Percentiles rank a stretch among this genome's conserved stretches.
These are phyloP conservation scores for Syncephalastrum contaminatum DNA, from an alignment of 371 early-diverging fungal genomes.

Conservation along the genomic window DNA sequence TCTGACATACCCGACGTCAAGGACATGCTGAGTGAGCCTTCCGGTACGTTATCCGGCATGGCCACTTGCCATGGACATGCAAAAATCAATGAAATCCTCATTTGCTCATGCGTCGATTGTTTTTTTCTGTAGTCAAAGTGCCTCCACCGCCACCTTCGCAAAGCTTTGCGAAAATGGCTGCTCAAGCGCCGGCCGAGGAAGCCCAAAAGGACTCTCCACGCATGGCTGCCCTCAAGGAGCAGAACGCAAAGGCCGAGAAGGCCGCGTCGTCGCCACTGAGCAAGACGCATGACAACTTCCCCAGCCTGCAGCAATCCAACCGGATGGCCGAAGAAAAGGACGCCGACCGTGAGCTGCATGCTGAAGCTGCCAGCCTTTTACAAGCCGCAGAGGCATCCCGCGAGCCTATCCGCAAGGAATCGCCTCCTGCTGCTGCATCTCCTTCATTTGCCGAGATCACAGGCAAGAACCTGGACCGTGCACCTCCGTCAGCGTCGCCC, in stretches of 20 bases:
- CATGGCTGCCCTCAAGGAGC: conserved; percentile 12
- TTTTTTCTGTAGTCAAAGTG: conserved; percentile 20
- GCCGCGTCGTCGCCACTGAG: conserved; percentile 10
- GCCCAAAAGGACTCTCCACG: conserved; percentile 16
- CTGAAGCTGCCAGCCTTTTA: conserved; percentile 30
- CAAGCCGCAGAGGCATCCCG: conserved; percentile 12
- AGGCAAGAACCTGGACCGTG: conserved; percentile 32
- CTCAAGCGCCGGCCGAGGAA: conserved; percentile 17
- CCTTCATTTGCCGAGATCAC: conserved; percentile 39
- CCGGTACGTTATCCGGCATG: conserved; percentile 9
- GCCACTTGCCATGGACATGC: no score
- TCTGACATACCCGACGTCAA: conserved; percentile 43
- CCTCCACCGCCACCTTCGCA: conserved; percentile 34
- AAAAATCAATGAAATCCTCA: neutral
- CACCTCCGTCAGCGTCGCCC: conserved; percentile 35
- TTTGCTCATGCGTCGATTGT: no score
- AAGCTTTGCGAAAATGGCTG: conserved; percentile 43
- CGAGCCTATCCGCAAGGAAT: no score
- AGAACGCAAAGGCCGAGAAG: conserved; percentile 6
- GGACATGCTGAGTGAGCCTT: conserved; percentile 35
- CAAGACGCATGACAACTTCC: conserved; percentile 35
- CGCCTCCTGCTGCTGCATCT: neutral
- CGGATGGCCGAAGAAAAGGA: conserved; percentile 21
- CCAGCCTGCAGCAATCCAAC: conserved; percentile 31
- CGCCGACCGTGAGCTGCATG: conserved; percentile 25